phyloP scores from a whole-genome alignment of 768 basidiomycete genomes.

The Crucibulum laeve region DNA sequence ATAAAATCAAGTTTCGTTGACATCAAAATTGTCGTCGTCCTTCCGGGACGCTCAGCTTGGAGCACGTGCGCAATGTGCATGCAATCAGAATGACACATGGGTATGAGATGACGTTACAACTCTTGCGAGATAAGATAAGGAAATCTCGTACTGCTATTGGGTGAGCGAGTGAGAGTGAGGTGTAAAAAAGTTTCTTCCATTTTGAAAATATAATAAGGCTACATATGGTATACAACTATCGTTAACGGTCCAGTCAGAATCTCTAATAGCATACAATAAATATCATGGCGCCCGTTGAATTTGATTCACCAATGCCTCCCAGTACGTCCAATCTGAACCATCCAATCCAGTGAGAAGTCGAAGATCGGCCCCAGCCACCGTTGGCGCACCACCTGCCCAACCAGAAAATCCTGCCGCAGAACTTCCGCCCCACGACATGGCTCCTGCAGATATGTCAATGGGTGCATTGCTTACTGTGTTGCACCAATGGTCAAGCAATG shows the following conservation, averaged over 20 bases:
- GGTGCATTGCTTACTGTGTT: conserved; percentile 71
- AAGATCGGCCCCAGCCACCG: conserved; percentile 35
- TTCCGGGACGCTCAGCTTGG: no score
- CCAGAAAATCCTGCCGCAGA: conserved; percentile 54
- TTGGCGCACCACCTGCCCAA: conserved; percentile 48
- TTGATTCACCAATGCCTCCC: conserved; percentile 74
- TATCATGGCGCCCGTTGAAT: conserved; percentile 37
- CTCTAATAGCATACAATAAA: conserved; percentile 5
- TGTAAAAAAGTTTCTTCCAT: no score
- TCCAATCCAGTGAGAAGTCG: conserved; percentile 47
- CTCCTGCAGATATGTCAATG: conserved; percentile 43
- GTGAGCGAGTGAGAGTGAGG: no score
- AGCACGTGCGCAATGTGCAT: no score
- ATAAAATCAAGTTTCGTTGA: conserved; percentile 9
- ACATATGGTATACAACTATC: background rate
- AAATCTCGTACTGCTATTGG: no score
- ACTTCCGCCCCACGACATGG: conserved; percentile 59
- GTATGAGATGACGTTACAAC: no score
- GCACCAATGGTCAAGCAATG: conserved; percentile 80
- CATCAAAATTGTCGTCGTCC: background rate
- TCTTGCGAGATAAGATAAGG: no score
- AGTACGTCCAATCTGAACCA: conserved; percentile 73
- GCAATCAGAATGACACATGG: no score
- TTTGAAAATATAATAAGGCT: no score
- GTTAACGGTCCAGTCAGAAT: conserved; percentile 9